Conservation (phyloP, 345 rosid species). For the Brassica carinata region DNA sequence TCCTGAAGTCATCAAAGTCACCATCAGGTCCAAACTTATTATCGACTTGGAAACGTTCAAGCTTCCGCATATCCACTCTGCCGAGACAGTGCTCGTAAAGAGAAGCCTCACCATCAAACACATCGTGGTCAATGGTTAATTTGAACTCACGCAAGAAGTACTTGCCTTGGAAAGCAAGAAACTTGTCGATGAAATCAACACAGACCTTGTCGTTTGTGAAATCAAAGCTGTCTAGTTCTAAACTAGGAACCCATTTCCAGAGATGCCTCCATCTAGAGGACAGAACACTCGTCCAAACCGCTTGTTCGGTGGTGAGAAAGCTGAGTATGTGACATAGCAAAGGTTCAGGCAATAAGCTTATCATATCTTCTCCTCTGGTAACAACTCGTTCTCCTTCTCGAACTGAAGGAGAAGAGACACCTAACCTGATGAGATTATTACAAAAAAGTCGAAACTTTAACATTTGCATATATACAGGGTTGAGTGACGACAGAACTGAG, state of each 20-base stretch:
- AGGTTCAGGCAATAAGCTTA: constrained; percentile 15
- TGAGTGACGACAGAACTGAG: no score
- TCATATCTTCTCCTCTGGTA: constrained; percentile 1
- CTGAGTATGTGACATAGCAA: constrained; percentile 17
- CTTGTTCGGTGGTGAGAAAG: not conserved
- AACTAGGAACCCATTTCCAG: not conserved
- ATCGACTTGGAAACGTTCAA: not conserved
- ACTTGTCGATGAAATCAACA: not conserved
- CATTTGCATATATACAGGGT: no score
- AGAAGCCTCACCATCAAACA: not conserved
- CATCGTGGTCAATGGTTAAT: not conserved
- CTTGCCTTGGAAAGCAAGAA: not conserved
- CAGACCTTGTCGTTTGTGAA: not conserved
- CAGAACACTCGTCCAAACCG: constrained; percentile 13
- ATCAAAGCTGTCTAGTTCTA: not conserved
- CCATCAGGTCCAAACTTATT: not conserved
- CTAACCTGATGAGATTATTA: not conserved
- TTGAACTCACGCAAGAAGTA: not conserved
- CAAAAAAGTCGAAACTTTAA: not conserved
- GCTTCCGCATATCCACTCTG: not conserved
- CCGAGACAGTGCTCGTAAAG: not conserved
- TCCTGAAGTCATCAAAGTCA: no score
- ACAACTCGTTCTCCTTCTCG: not conserved
- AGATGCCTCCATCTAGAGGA: constrained; percentile 13
- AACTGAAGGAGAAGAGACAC: not conserved